Evolutionary conservation across 768 basidiomycete genomes (phyloP).

Genomic region (Collybia sp.): DNA sequence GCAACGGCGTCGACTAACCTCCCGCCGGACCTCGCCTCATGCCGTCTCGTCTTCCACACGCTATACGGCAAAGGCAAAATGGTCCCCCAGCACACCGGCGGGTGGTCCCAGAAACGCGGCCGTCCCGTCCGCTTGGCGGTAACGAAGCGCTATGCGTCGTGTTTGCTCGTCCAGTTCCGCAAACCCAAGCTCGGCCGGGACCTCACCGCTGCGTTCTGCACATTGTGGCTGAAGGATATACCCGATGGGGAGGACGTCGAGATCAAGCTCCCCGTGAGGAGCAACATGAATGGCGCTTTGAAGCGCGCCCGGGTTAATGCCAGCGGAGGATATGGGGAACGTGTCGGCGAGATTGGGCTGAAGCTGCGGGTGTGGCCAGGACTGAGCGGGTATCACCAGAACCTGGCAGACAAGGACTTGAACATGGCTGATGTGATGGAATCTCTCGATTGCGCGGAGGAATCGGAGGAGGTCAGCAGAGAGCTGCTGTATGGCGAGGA

Average conservation of each 20-base stretch:
- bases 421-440: constrained; percentile 37
- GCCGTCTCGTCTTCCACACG: constrained; percentile 36
- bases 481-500: constrained; percentile 18
- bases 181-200: constrained; percentile 28
- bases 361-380: constrained; percentile 36
- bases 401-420: constrained; percentile 26
- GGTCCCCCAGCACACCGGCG: constrained; percentile 19
- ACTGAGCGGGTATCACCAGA: constrained; percentile 37
- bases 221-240: constrained; percentile 40
- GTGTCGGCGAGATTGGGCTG: constrained; percentile 25
- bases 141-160: constrained; percentile 34
- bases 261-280: constrained; percentile 20
- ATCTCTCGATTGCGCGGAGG: constrained; percentile 36
- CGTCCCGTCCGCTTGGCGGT: constrained; percentile 31
- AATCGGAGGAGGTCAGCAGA: constrained; percentile 19
- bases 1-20: constrained; percentile 24
- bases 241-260: constrained; percentile 27
- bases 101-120: constrained; percentile 27
- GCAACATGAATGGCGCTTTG: constrained; percentile 15
- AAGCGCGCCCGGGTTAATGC: constrained; percentile 23
- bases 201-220: constrained; percentile 27
- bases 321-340: constrained; percentile 16
- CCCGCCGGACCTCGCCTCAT: constrained; percentile 29
- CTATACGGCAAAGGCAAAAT: constrained; percentile 31
- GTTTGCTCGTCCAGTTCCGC: constrained; percentile 31